Evolutionary conservation across 257 asterid genomes (phyloP).

Genomic region (Dorcoceras hygrometricum): DNA sequence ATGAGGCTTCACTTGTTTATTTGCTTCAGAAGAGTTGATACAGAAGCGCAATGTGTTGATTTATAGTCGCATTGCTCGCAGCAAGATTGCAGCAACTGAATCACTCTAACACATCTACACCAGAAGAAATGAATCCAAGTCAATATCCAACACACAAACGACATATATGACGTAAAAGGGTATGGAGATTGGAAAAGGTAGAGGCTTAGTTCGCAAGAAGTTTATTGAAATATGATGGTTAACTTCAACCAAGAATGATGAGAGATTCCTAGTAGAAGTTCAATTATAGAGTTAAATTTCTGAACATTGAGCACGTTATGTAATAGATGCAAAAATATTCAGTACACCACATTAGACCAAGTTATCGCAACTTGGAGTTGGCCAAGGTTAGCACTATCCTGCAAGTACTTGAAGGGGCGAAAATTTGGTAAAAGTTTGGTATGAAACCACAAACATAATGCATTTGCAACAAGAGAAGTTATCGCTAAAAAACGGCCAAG

Average conservation of each 20-base stretch:
- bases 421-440: too few species aligned
- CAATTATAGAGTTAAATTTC: too few species aligned
- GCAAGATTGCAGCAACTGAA: slow-evolving; percentile 71
- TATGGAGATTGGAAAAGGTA: background rate
- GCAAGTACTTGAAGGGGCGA: too few species aligned
- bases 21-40: slow-evolving; percentile 74
- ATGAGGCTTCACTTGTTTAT: slow-evolving; percentile 42
- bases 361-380: too few species aligned
- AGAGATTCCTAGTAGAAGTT: background rate
- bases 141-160: background rate
- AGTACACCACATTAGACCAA: too few species aligned
- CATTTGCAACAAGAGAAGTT: too few species aligned
- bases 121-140: slow-evolving; percentile 22
- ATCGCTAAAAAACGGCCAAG: too few species aligned
- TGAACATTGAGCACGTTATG: background rate
- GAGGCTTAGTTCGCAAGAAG: background rate
- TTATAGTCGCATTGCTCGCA: slow-evolving; percentile 79
- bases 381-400: too few species aligned
- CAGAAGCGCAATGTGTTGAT: slow-evolving; percentile 94
- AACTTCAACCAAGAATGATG: background rate
- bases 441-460: too few species aligned
- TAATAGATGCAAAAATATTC: background rate
- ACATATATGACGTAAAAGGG: background rate
- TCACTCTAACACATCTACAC: slow-evolving; percentile 73
- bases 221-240: background rate